A percentile compares a stretch with the other conserved stretches of the same genome.
phyloP scores from a whole-genome alignment of 2,329 filamentous ascomycete species.

The Lecanoromycetidae sp. region DNA sequence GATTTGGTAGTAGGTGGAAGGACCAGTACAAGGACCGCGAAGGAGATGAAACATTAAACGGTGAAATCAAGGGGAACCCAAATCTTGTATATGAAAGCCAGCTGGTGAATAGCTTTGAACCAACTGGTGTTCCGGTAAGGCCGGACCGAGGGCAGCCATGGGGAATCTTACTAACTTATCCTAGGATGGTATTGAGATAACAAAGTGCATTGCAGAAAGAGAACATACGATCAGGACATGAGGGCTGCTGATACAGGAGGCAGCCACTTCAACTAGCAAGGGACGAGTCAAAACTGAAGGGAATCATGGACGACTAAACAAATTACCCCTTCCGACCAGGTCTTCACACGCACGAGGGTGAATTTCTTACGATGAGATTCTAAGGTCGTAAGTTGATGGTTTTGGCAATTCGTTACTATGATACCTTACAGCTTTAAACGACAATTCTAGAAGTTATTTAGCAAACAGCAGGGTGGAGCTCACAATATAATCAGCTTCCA shows the following conservation, averaged over 20 bases:
- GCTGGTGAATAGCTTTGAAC: slow-evolving; percentile 53
- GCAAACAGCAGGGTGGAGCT: no score
- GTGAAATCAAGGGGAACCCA: slow-evolving; percentile 24
- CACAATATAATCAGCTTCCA: no score
- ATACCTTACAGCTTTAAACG: no score
- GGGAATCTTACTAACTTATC: slow-evolving; percentile 19
- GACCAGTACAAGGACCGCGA: slow-evolving; percentile 22
- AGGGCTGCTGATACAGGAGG: neutral
- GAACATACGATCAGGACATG: neutral
- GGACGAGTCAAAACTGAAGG: no score
- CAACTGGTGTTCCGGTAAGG: slow-evolving; percentile 52
- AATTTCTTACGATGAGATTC: no score
- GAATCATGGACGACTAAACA: no score
- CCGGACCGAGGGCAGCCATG: slow-evolving; percentile 4
- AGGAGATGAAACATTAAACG: slow-evolving; percentile 21
- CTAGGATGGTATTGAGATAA: slow-evolving; percentile 57
- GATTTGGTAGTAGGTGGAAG: slow-evolving; percentile 19
- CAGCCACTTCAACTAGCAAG: no score
- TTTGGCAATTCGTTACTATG: no score
- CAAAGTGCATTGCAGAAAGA: slow-evolving; percentile 37
- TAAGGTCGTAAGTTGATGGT: no score
- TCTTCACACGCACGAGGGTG: no score
- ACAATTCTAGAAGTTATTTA: no score
- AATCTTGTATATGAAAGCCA: slow-evolving; percentile 51
- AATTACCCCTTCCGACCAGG: no score